Evolutionary conservation across 2,329 filamentous ascomycete species (phyloP), one percentile per base, ranked within the genome.

Genomic region (Arthroderma sp.): DNA sequence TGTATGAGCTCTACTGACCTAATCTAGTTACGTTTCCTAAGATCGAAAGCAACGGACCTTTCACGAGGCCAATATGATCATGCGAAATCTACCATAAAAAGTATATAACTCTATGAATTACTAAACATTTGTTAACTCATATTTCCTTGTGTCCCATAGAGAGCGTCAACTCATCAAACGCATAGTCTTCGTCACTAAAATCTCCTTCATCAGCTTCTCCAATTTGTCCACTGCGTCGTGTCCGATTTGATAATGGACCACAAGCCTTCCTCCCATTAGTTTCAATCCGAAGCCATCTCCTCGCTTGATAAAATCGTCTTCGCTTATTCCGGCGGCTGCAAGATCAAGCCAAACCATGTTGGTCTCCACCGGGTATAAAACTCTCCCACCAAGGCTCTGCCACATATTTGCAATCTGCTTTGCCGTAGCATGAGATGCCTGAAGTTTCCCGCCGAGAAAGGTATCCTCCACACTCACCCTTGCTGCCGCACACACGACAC

Each of bases 181-280:
- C 28, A 3, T 31, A 31, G 28, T 31, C 7, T 31, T 31, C 28
- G 28, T 31, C 28, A 7, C 7, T 7, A 31, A 31, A 31, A 31
- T 31, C 28, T 7, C 28, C 4, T 31, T 31, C 28, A 31, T 31
- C 28, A 31, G 7, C 28, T 31, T 31, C 28, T 31, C 28, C 28
- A 31, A 7, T 7, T 7, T 31, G 28, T 31, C 7, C 28, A 43
- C 35, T 43, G 39, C 39, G 4, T 43, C 17, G 15, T 17, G 4
- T 6, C n/a, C 6, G 17, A 67, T 65, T 73, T 71, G 85, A 69
- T 86, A 87, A 70, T 88, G 85, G 19, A 86, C 74, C 1, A 88
- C 84, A 55, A 88, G 67, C 58, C 85, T 73, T 2, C 79, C 79
- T 31, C 81, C 80, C 7, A 75, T 63, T 11, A 84, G 4, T 19